Conservation (phyloP, 495 filamentous ascomycete species). For the Penicillium lagena region DNA sequence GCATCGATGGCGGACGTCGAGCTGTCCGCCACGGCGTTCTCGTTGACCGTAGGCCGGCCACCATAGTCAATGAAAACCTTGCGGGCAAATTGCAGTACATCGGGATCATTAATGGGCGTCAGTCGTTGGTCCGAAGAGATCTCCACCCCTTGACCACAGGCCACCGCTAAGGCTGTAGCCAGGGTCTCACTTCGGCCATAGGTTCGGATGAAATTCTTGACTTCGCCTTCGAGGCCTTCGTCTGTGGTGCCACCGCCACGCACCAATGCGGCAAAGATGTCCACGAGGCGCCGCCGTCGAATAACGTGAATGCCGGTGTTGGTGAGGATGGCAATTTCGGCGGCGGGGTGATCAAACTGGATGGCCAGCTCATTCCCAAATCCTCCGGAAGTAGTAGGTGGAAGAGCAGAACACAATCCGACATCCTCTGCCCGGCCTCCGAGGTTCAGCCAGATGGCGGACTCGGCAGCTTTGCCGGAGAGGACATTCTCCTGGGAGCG, state of each 20-base stretch:
- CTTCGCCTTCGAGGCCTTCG: conserved; percentile 71
- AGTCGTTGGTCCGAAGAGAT: conserved; percentile 64
- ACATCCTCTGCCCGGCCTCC: conserved; percentile 67
- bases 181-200: conserved; percentile 85
- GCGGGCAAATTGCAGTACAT: conserved; percentile 74
- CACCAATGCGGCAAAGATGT: conserved; percentile 82
- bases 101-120: conserved; percentile 66
- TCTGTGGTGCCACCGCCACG: conserved; percentile 64
- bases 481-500: conserved; percentile 46
- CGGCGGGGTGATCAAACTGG: conserved; percentile 75
- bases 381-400: conserved; percentile 69
- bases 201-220: conserved; percentile 70
- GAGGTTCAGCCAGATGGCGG: conserved; percentile 67
- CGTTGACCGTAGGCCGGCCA: conserved; percentile 70
- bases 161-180: conserved; percentile 90
- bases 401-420: conserved; percentile 64
- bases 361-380: conserved; percentile 95
- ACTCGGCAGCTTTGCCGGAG: conserved; percentile 53
- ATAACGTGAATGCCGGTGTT: conserved; percentile 83
- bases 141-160: conserved; percentile 84
- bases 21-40: conserved; percentile 62
- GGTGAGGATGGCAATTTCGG: conserved; percentile 86
- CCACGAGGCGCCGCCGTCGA: conserved; percentile 76
- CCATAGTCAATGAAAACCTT: conserved; percentile 86
- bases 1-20: conserved; percentile 59